Conservation (phyloP, 305 asterid genomes). For the Fraxinus angustifolia region DNA sequence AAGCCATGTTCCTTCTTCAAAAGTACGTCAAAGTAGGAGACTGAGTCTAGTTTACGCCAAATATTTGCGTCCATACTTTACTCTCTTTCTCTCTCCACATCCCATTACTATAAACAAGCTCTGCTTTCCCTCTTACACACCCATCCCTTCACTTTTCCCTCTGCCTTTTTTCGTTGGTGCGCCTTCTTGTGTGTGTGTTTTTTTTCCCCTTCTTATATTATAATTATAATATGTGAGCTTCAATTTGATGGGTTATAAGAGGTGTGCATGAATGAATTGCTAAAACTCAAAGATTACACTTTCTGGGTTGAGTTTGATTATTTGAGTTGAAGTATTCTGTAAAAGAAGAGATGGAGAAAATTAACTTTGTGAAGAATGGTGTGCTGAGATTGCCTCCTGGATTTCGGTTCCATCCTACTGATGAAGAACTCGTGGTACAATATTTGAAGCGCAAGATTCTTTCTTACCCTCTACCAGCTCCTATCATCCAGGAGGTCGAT, state of each 20-base stretch:
- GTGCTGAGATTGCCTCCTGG: slow-evolving; percentile 81
- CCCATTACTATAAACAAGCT: slow-evolving; percentile 54
- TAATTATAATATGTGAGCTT: slow-evolving; percentile 13
- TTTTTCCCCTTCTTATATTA: not conserved
- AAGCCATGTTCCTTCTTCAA: slow-evolving; percentile 16
- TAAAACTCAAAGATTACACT: not conserved
- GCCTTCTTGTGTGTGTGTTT: slow-evolving; percentile 6
- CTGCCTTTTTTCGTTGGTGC: slow-evolving; percentile 1
- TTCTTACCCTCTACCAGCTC: slow-evolving; percentile 68
- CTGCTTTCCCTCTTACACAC: slow-evolving; percentile 36
- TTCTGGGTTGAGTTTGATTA: not conserved
- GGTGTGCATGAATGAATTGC: not conserved
- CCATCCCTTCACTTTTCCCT: slow-evolving; percentile 7
- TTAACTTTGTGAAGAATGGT: slow-evolving; percentile 46
- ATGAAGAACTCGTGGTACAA: slow-evolving; percentile 88
- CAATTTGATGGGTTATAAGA: not conserved
- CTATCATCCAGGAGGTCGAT: slow-evolving; percentile 68
- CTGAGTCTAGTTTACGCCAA: slow-evolving; percentile 77
- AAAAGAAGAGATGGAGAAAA: slow-evolving; percentile 38
- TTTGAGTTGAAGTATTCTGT: not conserved
- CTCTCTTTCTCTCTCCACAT: slow-evolving; percentile 25
- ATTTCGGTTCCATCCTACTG: slow-evolving; percentile 85
- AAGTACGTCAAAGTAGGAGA: slow-evolving; percentile 49
- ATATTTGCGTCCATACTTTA: slow-evolving; percentile 22
- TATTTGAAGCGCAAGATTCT: slow-evolving; percentile 83